A percentile compares a stretch with the other conserved stretches of the same genome.
Conservation (phyloP, 768 basidiomycete species). For the Mycena venus region DNA sequence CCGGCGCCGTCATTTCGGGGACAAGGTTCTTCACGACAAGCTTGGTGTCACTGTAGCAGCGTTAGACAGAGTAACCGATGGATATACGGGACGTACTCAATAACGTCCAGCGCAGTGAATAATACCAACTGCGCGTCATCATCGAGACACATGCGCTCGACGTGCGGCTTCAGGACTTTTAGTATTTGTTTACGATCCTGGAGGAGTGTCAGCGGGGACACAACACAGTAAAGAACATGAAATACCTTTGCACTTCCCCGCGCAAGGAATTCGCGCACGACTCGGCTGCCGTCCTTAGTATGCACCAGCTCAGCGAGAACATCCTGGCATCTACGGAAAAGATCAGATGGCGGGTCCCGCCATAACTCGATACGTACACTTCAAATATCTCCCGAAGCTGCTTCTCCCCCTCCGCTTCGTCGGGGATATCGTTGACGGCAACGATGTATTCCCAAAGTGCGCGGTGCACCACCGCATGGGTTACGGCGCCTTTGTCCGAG, state of each 20-base stretch:
- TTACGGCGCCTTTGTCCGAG: slow-evolving; percentile 89
- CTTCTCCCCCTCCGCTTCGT: slow-evolving; percentile 80
- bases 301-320: slow-evolving; percentile 93
- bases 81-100: slow-evolving; percentile 73
- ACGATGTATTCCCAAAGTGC: slow-evolving; percentile 88
- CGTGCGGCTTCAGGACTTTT: slow-evolving; percentile 90
- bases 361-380: slow-evolving; percentile 56
- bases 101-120: slow-evolving; percentile 90
- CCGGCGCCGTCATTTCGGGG: slow-evolving; percentile 71
- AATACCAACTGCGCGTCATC: slow-evolving; percentile 92
- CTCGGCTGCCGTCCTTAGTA: slow-evolving; percentile 91
- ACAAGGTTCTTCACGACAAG: slow-evolving; percentile 86
- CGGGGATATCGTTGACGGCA: slow-evolving; percentile 68
- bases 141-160: slow-evolving; percentile 89
- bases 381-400: slow-evolving; percentile 86
- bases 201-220: not conserved
- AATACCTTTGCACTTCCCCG: slow-evolving; percentile 85
- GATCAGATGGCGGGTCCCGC: not conserved
- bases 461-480: slow-evolving; percentile 90
- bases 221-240: not conserved
- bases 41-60: slow-evolving; percentile 83
- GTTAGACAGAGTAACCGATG: not conserved
- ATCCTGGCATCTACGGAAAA: slow-evolving; percentile 76
- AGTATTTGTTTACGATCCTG: slow-evolving; percentile 93
- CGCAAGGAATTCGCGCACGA: slow-evolving; percentile 88